Base-by-base conservation (phyloP, 257 asterid genomes). In the Solanum medicagineum region DNA sequence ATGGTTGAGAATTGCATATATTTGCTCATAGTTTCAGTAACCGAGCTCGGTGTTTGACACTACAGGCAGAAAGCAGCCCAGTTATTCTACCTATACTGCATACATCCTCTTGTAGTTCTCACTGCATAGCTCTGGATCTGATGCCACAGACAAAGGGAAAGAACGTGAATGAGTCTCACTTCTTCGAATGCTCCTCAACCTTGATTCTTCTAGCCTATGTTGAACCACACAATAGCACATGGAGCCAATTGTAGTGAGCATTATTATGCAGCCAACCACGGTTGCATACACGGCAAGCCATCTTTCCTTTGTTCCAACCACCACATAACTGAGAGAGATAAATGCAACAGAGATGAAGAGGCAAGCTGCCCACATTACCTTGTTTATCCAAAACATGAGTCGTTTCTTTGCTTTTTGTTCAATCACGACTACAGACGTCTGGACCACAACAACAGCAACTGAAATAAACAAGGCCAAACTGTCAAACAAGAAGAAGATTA, bases 331-430 rank as follows among this genome's bases (percentile, higher is more conserved):
- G 62, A 96, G 98, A 4, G 98, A 92, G 56, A 96, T 93, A 62
- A 94, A 96, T 16, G 99, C 90, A 5, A 95, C 63, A 1, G 99
- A 96, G 19, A 96, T 95, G 90, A 90, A 96, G 51, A 94, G 93
- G 57, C 99, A 95, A 20, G 99, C 99, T 42, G 85, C 85, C 99
- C 99, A 96, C 99, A 96, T 95, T 70, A 95, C 95, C 93, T 96
- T 96, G 95, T 96, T 95, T 87, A 96, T 96, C 44, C 95, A 94
- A 83, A 93, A 96, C 97, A 95, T 92, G 73, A 96, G 97, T 57
- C 94, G 95, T 81, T 90, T 93, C 94, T 94, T 96, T 1, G 97
- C 98, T 92, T 91, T 92, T 24, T 94, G 96, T 91, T 95, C 99
- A 9, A 95, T 96, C 91, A 96, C 98, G 5, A 96, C 98, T 75